Evolutionary conservation across 371 early-diverging fungal species (phyloP).

Genomic region (Mortierella sp.): DNA sequence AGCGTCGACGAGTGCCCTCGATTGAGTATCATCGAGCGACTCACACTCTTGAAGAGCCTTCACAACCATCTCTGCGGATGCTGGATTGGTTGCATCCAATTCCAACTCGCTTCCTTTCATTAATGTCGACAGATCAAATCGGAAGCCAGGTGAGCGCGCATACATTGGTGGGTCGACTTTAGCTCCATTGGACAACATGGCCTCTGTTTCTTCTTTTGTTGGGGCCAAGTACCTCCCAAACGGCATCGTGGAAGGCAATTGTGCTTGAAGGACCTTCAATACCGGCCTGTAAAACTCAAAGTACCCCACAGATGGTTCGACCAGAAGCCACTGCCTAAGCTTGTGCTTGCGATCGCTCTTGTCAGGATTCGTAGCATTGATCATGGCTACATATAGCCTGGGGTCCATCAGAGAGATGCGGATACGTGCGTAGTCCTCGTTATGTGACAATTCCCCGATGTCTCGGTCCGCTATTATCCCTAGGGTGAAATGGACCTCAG

Average conservation of each 20-base stretch:
- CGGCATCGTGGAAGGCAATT: conserved; percentile 44
- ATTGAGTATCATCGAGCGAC: conserved; percentile 50
- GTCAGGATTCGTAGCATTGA: background rate
- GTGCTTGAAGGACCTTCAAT: conserved; percentile 54
- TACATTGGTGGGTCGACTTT: conserved; percentile 48
- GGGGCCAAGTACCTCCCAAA: conserved; percentile 56
- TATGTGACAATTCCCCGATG: conserved; percentile 20
- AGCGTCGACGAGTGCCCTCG: conserved; percentile 50
- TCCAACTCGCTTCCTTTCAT: background rate
- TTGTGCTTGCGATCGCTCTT: background rate
- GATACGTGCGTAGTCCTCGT: conserved; percentile 21
- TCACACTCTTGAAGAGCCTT: conserved; percentile 13
- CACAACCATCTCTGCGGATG: conserved; percentile 9
- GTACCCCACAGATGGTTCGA: conserved; percentile 55
- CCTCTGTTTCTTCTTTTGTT: conserved; percentile 10
- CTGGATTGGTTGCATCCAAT: conserved; percentile 11
- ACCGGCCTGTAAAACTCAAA: conserved; percentile 60
- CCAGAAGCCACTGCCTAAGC: conserved; percentile 49
- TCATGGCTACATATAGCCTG: conserved; percentile 18
- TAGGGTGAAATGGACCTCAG: conserved; percentile 33
- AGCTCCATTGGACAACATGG: too few relatives aligned
- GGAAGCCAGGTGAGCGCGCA: conserved; percentile 47
- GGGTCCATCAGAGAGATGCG: conserved; percentile 43
- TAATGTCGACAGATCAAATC: conserved; percentile 47
- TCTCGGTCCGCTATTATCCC: conserved; percentile 52